Evolutionary conservation across 371 early-diverging fungal species (phyloP).

Genomic region (Parasitella parasitica): DNA sequence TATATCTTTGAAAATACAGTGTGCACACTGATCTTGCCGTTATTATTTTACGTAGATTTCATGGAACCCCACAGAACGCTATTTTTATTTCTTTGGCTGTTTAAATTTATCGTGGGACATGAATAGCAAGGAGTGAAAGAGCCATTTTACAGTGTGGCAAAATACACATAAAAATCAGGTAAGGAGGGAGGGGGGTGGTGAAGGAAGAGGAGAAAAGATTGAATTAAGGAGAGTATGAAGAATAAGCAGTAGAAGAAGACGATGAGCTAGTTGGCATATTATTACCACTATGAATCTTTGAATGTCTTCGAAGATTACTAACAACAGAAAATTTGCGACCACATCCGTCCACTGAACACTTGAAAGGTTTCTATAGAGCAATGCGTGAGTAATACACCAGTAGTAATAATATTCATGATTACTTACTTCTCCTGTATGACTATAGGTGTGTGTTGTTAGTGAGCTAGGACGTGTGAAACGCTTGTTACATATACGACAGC

Average conservation of each 20-base stretch:
- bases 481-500: constrained; percentile 30
- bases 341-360: constrained; percentile 29
- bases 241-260: neutral
- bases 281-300: constrained; percentile 25
- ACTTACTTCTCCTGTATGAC: constrained; percentile 42
- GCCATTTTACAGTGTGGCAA: neutral
- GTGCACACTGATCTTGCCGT: neutral
- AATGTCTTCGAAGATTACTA: constrained; percentile 36
- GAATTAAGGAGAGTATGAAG: neutral
- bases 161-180: neutral
- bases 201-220: too few species aligned
- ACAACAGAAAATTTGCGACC: constrained; percentile 38
- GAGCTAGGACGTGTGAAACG: constrained; percentile 40
- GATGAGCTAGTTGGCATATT: neutral
- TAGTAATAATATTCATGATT: neutral
- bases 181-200: neutral
- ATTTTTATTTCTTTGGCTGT: neutral
- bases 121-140: neutral
- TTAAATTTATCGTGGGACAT: too few species aligned
- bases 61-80: neutral
- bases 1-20: neutral
- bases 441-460: constrained; percentile 33
- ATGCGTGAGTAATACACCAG: neutral
- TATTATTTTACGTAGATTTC: neutral
- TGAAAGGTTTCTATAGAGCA: constrained; percentile 31